A percentile compares a stretch with the other conserved stretches of the same genome.
These are phyloP conservation scores for Butyriboletus appendiculatus DNA, from an alignment of 1,284 basidiomycete species.

Conservation along the genomic window DNA sequence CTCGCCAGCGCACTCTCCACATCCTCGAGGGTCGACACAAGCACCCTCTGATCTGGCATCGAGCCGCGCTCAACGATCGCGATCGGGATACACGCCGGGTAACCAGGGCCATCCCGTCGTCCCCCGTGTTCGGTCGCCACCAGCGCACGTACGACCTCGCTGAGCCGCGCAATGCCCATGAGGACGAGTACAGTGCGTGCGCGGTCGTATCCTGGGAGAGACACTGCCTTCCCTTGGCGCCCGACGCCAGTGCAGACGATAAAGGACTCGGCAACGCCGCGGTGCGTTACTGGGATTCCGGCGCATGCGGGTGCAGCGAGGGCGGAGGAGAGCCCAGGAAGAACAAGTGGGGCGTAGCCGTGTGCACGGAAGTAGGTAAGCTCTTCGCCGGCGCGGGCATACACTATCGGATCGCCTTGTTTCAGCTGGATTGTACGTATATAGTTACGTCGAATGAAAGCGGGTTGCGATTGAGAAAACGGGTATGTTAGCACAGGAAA, in stretches of 20 bases:
- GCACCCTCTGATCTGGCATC: slow-evolving; percentile 87
- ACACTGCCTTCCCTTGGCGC: slow-evolving; percentile 81
- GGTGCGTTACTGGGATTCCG: slow-evolving; percentile 92
- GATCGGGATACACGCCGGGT: slow-evolving; percentile 80
- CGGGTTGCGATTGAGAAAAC: background rate
- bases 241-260: slow-evolving; percentile 94
- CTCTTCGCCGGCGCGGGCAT: slow-evolving; percentile 94
- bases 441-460: background rate
- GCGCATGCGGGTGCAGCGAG: slow-evolving; percentile 89
- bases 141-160: slow-evolving; percentile 71
- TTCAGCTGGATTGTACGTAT: slow-evolving; percentile 63
- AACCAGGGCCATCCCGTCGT: slow-evolving; percentile 57
- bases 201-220: slow-evolving; percentile 85
- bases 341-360: slow-evolving; percentile 81
- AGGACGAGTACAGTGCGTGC: slow-evolving; percentile 80
- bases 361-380: slow-evolving; percentile 87
- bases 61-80: slow-evolving; percentile 94
- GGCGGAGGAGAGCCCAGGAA: slow-evolving; percentile 90
- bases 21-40: slow-evolving; percentile 77
- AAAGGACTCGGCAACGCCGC: slow-evolving; percentile 89
- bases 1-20: slow-evolving; percentile 75
- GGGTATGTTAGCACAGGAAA: background rate
- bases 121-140: slow-evolving; percentile 19
- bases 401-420: slow-evolving; percentile 96
- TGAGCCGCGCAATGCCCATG: slow-evolving; percentile 93